These are phyloP conservation scores for Neofusicoccum cordaticola DNA, from an alignment of 2,329 filamentous ascomycete genomes.

Conservation along the genomic window DNA sequence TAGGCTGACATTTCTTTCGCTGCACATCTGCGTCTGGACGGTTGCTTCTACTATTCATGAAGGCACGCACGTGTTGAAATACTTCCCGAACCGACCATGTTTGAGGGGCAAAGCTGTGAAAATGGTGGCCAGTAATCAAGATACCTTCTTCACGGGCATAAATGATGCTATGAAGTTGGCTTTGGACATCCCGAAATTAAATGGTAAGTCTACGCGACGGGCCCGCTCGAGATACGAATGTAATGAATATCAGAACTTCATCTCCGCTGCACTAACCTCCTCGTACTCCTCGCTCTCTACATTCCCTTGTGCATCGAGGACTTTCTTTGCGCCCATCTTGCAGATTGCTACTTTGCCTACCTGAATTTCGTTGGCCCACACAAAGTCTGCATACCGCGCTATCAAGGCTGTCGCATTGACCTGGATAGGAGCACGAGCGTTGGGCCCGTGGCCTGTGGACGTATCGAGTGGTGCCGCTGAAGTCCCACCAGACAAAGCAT, in stretches of 20 bases:
- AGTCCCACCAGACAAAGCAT: neutral
- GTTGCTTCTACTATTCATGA: too few relatives aligned
- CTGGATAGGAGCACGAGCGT: neutral
- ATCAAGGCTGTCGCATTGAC: slow-evolving; percentile 42
- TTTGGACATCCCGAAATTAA: too few relatives aligned
- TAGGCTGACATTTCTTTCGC: too few relatives aligned
- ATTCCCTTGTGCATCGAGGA: slow-evolving; percentile 24
- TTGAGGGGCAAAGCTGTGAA: too few relatives aligned
- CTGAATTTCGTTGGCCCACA: slow-evolving; percentile 67
- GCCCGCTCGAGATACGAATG: too few relatives aligned
- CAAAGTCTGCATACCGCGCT: slow-evolving; percentile 60
- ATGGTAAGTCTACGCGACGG: too few relatives aligned
- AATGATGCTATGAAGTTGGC: too few relatives aligned
- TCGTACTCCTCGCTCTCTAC: slow-evolving; percentile 3
- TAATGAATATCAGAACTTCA: neutral
- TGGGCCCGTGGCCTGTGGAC: neutral
- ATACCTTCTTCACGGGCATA: too few relatives aligned
- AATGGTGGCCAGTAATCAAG: too few relatives aligned
- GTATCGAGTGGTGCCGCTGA: neutral
- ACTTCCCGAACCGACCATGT: too few relatives aligned
- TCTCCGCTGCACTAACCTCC: neutral
- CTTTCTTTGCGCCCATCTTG: slow-evolving; percentile 78
- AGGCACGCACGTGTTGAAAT: too few relatives aligned
- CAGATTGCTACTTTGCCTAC: slow-evolving; percentile 76
- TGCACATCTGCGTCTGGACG: too few relatives aligned